Evolutionary conservation across 2,329 filamentous ascomycete genomes (phyloP), one percentile per base, ranked within the genome.

Genomic region (Epichloe bromicola): DNA sequence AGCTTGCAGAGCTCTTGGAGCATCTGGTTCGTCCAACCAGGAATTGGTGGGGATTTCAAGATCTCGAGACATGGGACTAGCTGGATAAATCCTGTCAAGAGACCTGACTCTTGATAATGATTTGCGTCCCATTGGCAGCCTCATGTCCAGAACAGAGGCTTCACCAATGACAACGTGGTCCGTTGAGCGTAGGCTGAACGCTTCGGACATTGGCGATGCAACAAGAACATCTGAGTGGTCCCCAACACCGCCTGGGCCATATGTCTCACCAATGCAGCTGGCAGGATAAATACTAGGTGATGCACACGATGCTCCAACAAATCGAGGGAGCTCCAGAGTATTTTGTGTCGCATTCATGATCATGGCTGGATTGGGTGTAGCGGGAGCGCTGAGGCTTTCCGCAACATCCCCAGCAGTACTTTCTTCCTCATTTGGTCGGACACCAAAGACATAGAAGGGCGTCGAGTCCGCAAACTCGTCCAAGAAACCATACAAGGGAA

Each of bases 391-490:
- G 11, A 53, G 47, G 20, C 52, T 53, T 19, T 57, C 54, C n/a
- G 30, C 37, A 2, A 34, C 17, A 8, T 61, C 59, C 2, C 57
- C 56, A 30, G 45, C 43, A 2, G 51, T 36, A 26, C 54, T 58
- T n/a, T 58, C 57, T 5, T 49, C 49, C 15, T 62, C 60, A 4
- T 57, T 58, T n/a, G 51, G 43, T 12, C 59, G 60, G 30, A 66
- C 63, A 1, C 72, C 73, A 55, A 76, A 75, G 33, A 75, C 67
- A 54, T 71, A 73, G 54, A 75, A 76, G 1, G 72, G 72, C 1
- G 72, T 67, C 1, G 65, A 61, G 30, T 74, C 70, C 12, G 70
- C 67, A 38, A 70, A 65, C 19, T 67, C 68, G 48, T 74, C 72
- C 3, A 65, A 59, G 37, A 69, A 67, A 6, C 67, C 69, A 52